Evolutionary conservation across 116 monocot genomes (phyloP).

Genomic region (Iris pallida): DNA sequence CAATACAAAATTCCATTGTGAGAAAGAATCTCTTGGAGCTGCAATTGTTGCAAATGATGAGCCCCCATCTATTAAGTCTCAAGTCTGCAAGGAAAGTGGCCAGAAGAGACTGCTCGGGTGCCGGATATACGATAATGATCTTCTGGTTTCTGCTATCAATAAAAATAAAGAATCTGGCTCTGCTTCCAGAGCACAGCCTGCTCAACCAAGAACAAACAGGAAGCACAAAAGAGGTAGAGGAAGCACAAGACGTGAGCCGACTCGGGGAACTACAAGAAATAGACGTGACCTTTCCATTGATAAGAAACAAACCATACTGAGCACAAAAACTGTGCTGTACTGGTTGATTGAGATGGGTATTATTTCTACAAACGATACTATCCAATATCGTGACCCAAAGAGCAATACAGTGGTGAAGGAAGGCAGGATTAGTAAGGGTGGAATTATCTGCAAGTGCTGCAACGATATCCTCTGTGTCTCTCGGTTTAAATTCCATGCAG

Average conservation of each 20-base stretch:
- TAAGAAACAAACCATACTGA: slow-evolving; percentile 9
- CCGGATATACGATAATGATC: slow-evolving; percentile 50
- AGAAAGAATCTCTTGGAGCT: slow-evolving; percentile 2
- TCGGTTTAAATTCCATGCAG: slow-evolving; percentile 66
- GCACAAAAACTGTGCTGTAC: slow-evolving; percentile 54
- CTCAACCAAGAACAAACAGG: slow-evolving; percentile 25
- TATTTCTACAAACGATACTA: slow-evolving; percentile 33
- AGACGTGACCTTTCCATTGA: slow-evolving; percentile 20
- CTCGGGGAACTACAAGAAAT: slow-evolving; percentile 22
- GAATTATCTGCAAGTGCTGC: slow-evolving; percentile 78
- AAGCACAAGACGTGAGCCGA: slow-evolving; percentile 15
- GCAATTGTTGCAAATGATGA: not conserved
- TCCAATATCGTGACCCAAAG: slow-evolving; percentile 42
- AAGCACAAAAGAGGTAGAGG: slow-evolving; percentile 27
- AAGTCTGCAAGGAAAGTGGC: slow-evolving; percentile 16
- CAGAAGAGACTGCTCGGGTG: slow-evolving; percentile 16
- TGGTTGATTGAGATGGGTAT: slow-evolving; percentile 62
- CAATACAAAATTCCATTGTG: not conserved
- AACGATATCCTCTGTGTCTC: slow-evolving; percentile 41
- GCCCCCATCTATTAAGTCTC: slow-evolving; percentile 13
- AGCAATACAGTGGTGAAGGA: slow-evolving; percentile 43
- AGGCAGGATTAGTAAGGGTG: slow-evolving; percentile 52
- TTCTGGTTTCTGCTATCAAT: slow-evolving; percentile 46
- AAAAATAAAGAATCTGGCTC: slow-evolving; percentile 26
- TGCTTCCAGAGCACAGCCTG: slow-evolving; percentile 7